Base-by-base conservation (phyloP, 2,329 filamentous ascomycete species). In the Xylariaceae sp. region DNA sequence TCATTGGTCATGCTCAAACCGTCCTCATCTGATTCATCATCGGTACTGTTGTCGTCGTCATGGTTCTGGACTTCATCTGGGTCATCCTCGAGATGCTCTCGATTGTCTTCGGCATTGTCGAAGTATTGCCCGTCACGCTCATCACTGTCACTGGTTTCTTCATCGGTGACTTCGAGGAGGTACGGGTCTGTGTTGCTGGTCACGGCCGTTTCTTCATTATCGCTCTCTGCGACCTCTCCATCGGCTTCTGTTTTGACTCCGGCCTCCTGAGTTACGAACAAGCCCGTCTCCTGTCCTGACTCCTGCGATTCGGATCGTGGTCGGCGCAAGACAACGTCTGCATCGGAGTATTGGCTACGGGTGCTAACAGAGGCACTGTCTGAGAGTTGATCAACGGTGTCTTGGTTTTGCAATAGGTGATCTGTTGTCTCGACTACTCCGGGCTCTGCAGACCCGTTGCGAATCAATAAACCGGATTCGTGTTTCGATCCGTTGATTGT, bases 1-100 rank as follows among this genome's bases (percentile, higher is more conserved):
- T 28, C 57, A 10, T 57, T 53, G 14, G 59, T 41, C n/a, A 38
- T 39, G 9, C 57, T 53, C 9, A 41, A 53, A 3, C 39, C 12
- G 14, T 42, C 18, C 14, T 6, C 1, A 31, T n/a, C n/a, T 7
- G 12, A 2, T 31, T 19, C 10, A 18, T 13, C 17, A 10, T 46
- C 6, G 16, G 34, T 31, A 2, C 10, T 19, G 19, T 48, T 14
- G 12, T 38, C 46, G 11, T 45, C 17, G 18, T 47, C 48, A 12
- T 16, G 17, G 39, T 53, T 28, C 9, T 39, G 31, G 13, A n/a
- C 41, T 41, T 28, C 44, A 19, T 47, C 50, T 45, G 46, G 43
- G 22, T 45, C 7, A 22, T 10, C n/a, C 14, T 34, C 44, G 36
- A n/a, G 10, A 17, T 38, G n/a, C 16, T 7, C 42, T 22, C 5